Base-by-base conservation (phyloP, 2,329 filamentous ascomycete species). In the Exophiala phaeomuriformis region DNA sequence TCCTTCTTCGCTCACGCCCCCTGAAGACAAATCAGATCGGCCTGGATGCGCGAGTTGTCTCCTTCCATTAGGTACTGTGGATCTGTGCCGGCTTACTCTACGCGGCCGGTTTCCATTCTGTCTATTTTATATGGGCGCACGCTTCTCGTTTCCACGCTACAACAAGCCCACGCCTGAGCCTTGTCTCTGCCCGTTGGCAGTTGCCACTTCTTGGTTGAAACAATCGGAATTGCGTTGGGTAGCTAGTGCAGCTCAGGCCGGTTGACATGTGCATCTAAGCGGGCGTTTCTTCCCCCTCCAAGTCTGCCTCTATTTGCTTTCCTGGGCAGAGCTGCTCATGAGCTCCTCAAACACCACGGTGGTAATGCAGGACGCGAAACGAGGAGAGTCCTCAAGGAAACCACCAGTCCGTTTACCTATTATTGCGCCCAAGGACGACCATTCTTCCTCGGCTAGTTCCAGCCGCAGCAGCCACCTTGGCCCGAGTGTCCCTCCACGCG, bases 351-450 rank as follows among this genome's bases (percentile, higher is more conserved):
- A 61, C 47, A 57, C 49, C 6, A 52, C 68, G 52, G 65, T 68
- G 52, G 65, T 69, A 30, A 71, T 69, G 65, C 64, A 70, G 55
- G 60, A 60, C 54, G 67, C 65, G 55, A 66, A 67, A 55, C 65
- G 64, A 60, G 67, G 63, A 52, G 66, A 68, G 54, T 58, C 65
- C 56, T 67, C 69, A 40, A 68, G 63, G 44, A 72, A 70, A 58
- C 67, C 64, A 35, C 64, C 69, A 30, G 51, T 69, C 29, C 67
- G 67, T 51, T 61, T 75, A 39, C 72, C 72, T 50, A 66, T 69
- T 41, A 75, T 75, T 61, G 73, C 72, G 5, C 73, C 73, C 27
- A 74, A 73, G 58, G 69, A 72, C 58, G 68, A 71, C 50, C 56
- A 61, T 29, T 59, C 65, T 31, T 56, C 57, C 44, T 61, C 64